Evolutionary conservation across 805 yeast species (phyloP), one percentile per base, ranked within the genome.

Genomic region (Kazachstania bromeliacearum): DNA sequence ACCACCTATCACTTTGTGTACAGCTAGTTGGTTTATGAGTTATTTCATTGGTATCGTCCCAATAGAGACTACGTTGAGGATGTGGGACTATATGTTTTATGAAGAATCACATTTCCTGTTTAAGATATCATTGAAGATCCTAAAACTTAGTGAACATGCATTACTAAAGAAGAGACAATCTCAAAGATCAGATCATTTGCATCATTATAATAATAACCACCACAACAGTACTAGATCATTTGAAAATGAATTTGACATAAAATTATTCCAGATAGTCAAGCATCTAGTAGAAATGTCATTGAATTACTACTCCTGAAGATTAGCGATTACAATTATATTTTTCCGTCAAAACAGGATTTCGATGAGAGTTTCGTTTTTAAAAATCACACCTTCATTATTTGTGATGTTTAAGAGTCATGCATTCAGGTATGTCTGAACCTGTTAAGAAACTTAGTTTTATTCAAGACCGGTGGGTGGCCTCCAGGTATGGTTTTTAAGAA

Each of bases 11-110:
- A 83, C 96, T 1, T 67, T 92, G 31, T 92, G 94, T 46, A 92
- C 97, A 1, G 89, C 96, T 0, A 78, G 95, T 37, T 92, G 98
- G 98, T 92, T 92, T 54, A 89, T 92, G 97, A 83, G 96, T 49
- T 73, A 84, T n/a, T 92, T 83, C 60, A 85, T 92, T 24, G 95
- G 95, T 0, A 76, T 80, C 1, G 60, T 92, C 19, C 98, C 98
- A 0, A 75, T 85, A 16, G 97, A 92, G 52, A 74, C 94, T 0
- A 80, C 85, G 7, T 63, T 92, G 30, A 64, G 97, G 38, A 79
- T 92, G 0, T 89, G 98, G 97, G 98, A 92, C 59, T 84, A 94
- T 43, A 62, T 89, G 34, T 88, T 94, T 67, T 85, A 82, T 53
- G 97, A 89, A 55, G 96, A 85, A 20, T 79, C 95, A 2, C 84